Percentiles rank a stretch among this genome's conserved stretches.
These are phyloP conservation scores for Blastobotrys illinoisensis DNA, from an alignment of 1,139 yeast genomes.

Conservation along the genomic window DNA sequence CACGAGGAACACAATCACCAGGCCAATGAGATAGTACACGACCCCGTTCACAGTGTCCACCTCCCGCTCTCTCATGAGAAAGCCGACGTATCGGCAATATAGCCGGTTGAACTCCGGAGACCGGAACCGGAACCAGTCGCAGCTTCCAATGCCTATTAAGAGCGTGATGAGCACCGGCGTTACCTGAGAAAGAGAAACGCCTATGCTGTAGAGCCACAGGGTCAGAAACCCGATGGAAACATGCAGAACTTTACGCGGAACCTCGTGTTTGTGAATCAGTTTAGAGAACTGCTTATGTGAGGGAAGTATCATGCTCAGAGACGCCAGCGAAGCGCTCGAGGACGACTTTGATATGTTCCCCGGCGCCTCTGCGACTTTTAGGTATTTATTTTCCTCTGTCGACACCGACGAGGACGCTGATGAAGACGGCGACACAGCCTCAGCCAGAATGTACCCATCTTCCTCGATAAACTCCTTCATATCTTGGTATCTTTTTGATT, in stretches of 20 bases:
- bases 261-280: slow-evolving; percentile 70
- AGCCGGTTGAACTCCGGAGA: slow-evolving; percentile 54
- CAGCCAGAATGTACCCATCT: neutral
- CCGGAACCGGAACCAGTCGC: slow-evolving; percentile 66
- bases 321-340: slow-evolving; percentile 10
- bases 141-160: slow-evolving; percentile 49
- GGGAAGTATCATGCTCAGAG: slow-evolving; percentile 19
- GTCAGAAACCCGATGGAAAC: slow-evolving; percentile 83
- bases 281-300: slow-evolving; percentile 41
- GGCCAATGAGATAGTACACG: slow-evolving; percentile 77
- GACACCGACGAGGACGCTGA: neutral
- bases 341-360: slow-evolving; percentile 7
- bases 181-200: slow-evolving; percentile 51
- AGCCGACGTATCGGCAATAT: slow-evolving; percentile 65
- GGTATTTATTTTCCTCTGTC: neutral
- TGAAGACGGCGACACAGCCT: neutral
- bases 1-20: slow-evolving; percentile 58
- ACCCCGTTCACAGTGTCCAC: slow-evolving; percentile 69
- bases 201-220: slow-evolving; percentile 61
- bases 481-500: neutral
- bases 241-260: slow-evolving; percentile 82
- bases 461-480: neutral
- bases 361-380: neutral
- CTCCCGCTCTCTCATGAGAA: slow-evolving; percentile 79
- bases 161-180: slow-evolving; percentile 48